These are phyloP conservation scores for Arabis hirsuta DNA, from an alignment of 345 rosid genomes.

Conservation along the genomic window DNA sequence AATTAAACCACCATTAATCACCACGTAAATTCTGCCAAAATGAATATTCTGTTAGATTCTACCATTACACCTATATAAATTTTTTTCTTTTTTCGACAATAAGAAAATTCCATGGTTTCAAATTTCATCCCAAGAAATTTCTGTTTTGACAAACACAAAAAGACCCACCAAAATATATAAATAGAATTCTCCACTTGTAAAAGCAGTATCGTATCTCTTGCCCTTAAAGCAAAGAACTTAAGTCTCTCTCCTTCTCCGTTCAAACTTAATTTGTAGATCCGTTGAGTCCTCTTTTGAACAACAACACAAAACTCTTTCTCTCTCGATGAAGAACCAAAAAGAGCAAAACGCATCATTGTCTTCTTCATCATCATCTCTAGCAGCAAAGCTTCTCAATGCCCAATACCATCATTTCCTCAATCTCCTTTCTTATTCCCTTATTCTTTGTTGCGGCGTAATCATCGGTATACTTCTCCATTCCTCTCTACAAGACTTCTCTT, in stretches of 20 bases:
- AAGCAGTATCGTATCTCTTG: conserved; percentile 46
- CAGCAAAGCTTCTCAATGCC: conserved; percentile 48
- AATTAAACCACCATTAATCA: conserved; percentile 7
- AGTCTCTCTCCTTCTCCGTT: conserved; percentile 33
- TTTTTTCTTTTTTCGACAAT: background rate
- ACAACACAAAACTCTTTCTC: conserved; percentile 10
- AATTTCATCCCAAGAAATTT: background rate
- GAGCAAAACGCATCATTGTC: conserved; percentile 38
- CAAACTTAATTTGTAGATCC: conserved; percentile 23
- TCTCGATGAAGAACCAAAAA: conserved; percentile 47
- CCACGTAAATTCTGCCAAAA: background rate
- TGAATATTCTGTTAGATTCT: background rate
- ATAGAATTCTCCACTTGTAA: conserved; percentile 37
- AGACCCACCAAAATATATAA: background rate
- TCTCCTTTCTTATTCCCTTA: conserved; percentile 50
- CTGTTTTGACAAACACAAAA: conserved; percentile 11
- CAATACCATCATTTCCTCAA: conserved; percentile 51
- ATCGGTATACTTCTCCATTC: conserved; percentile 61
- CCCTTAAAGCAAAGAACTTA: conserved; percentile 50
- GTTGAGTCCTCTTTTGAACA: conserved; percentile 26
- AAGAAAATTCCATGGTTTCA: conserved; percentile 7
- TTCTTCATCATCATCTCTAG: conserved; percentile 32
- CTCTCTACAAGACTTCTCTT: conserved; percentile 49
- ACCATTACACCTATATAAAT: background rate
- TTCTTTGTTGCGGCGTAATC: conserved; percentile 60